Percentiles rank a stretch among this genome's conserved stretches.
These are phyloP conservation scores for Colletotrichum musicola DNA, from an alignment of 2,329 filamentous ascomycete species.

Conservation along the genomic window DNA sequence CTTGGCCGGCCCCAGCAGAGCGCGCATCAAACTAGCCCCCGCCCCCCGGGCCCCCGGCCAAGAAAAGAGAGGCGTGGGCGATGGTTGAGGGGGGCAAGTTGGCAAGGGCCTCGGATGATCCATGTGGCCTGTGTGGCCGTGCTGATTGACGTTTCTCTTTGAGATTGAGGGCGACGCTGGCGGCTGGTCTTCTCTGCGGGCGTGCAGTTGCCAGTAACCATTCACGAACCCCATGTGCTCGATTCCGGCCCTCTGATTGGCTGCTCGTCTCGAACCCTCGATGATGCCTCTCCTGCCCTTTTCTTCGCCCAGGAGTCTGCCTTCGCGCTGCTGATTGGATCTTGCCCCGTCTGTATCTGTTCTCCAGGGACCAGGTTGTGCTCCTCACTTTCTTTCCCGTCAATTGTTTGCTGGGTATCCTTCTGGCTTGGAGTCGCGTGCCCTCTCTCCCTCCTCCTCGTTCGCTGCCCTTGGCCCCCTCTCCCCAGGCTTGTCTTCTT, in stretches of 20 bases:
- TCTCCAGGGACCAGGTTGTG: constrained; percentile 9
- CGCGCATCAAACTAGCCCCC: constrained; percentile 11
- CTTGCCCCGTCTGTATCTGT: neutral
- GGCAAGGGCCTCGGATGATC: constrained; percentile 11
- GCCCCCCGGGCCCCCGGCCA: neutral
- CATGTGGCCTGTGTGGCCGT: constrained; percentile 27
- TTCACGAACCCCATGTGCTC: constrained; percentile 40
- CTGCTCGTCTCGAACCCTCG: neutral
- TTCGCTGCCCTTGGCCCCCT: constrained; percentile 8
- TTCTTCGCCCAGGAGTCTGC: constrained; percentile 35
- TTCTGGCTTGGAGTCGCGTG: constrained; percentile 37
- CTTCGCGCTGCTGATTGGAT: constrained; percentile 27
- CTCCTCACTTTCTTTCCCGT: neutral
- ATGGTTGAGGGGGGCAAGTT: neutral
- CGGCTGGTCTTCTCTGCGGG: constrained; percentile 15
- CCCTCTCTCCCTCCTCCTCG: constrained; percentile 22
- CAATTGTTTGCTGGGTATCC: constrained; percentile 13
- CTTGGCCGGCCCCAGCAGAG: constrained; percentile 2
- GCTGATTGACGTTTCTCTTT: constrained; percentile 26
- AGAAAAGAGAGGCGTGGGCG: constrained; percentile 29
- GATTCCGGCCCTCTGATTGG: constrained; percentile 34
- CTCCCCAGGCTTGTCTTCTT: neutral
- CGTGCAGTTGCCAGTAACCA: constrained; percentile 30
- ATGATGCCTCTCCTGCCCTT: constrained; percentile 39
- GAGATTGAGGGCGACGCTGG: neutral